A percentile compares a stretch with the other conserved stretches of the same genome.
These are phyloP conservation scores for Solanum lycopersicoides DNA, from an alignment of 257 asterid genomes.

Conservation along the genomic window DNA sequence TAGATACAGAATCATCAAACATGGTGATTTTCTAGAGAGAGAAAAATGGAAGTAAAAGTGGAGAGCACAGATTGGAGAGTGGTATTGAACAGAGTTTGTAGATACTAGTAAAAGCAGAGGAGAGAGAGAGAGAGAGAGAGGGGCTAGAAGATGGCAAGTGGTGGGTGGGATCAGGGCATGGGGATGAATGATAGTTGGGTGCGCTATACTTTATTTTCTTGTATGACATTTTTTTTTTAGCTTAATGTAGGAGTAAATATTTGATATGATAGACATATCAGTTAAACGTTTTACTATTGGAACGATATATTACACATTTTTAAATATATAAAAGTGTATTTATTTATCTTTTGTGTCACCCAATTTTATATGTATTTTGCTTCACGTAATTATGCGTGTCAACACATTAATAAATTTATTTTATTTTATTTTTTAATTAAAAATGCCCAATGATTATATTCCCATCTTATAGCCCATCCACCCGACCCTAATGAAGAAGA, in stretches of 20 bases:
- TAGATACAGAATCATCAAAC: slow-evolving; percentile 61
- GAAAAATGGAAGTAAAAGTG: background rate
- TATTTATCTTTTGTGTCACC: no score
- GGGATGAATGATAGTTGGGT: background rate
- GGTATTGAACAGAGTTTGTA: slow-evolving; percentile 4
- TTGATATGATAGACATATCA: background rate
- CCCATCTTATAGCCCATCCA: no score
- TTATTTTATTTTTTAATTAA: no score
- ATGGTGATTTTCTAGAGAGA: slow-evolving; percentile 12
- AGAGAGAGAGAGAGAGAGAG: background rate
- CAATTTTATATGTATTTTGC: no score
- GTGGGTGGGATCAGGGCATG: slow-evolving; percentile 6
- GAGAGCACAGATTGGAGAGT: background rate
- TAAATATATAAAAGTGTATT: no score
- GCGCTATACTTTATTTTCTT: background rate
- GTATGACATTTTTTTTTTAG: background rate
- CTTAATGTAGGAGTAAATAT: background rate
- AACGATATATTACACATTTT: no score
- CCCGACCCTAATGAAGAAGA: no score
- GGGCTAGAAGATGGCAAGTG: background rate
- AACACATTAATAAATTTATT: no score
- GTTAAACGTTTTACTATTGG: no score
- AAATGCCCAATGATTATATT: no score
- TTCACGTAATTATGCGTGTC: no score
- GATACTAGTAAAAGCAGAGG: background rate